phyloP scores from a whole-genome alignment of 163 green algal genomes.

The Scenedesmus sp. region DNA sequence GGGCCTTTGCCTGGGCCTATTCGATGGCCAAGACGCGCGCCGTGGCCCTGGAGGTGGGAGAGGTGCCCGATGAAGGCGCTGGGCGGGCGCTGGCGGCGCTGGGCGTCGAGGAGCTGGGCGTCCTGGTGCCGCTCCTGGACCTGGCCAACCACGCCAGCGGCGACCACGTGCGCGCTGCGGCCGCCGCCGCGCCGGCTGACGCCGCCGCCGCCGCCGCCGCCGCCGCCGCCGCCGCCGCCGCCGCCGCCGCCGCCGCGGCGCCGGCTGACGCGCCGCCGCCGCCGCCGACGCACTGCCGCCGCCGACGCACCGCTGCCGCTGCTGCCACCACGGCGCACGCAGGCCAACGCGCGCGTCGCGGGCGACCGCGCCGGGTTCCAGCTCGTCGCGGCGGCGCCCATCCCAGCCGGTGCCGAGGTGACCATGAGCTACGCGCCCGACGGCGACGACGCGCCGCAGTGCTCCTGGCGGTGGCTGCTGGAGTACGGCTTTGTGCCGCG shows the following conservation, averaged over 20 bases:
- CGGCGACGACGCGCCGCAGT: slow-evolving; percentile 8
- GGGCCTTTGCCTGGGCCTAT: slow-evolving; percentile 25
- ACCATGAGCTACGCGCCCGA: slow-evolving; percentile 25
- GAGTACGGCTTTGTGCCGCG: neutral
- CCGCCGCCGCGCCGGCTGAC: neutral
- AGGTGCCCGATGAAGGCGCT: too few relatives aligned
- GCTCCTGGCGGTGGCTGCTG: slow-evolving; percentile 38
- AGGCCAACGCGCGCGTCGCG: slow-evolving; percentile 30
- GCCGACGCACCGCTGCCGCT: too few relatives aligned
- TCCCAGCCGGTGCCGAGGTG: neutral
- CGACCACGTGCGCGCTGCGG: neutral
- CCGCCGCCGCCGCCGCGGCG: too few relatives aligned
- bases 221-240: too few relatives aligned
- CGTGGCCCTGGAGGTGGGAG: slow-evolving; percentile 8
- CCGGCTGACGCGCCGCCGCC: too few relatives aligned
- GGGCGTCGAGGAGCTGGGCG: slow-evolving; percentile 25
- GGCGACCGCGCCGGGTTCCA: slow-evolving; percentile 14
- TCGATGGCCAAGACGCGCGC: neutral
- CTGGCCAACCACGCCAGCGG: slow-evolving; percentile 31
- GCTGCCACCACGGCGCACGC: neutral
- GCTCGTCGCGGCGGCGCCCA: slow-evolving; percentile 12
- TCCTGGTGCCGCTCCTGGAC: slow-evolving; percentile 31
- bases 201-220: neutral
- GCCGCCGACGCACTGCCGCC: neutral
- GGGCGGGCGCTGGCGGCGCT: neutral